Percentiles rank a stretch among this genome's conserved stretches.
phyloP scores from a whole-genome alignment of 108 stramenopile genomes.

The Pseudonitzschia delicatissima region DNA sequence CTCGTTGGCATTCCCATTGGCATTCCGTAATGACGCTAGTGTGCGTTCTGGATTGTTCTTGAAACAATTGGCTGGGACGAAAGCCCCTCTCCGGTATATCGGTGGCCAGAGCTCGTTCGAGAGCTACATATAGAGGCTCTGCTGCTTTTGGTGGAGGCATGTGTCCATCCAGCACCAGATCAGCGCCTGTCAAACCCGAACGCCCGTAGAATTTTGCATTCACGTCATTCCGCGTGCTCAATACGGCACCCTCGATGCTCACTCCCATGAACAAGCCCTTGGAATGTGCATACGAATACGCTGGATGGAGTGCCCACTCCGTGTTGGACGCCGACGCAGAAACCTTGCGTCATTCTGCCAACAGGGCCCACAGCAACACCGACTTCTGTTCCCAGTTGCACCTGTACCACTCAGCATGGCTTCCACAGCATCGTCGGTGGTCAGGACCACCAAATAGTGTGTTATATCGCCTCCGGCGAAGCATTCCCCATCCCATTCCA shows the following conservation, averaged over 20 bases:
- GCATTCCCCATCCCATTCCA: conserved; percentile 72
- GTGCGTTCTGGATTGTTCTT: conserved; percentile 22
- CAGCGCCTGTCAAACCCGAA: conserved; percentile 18
- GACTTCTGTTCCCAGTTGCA: conserved; percentile 83
- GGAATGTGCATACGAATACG: conserved; percentile 83
- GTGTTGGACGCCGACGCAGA: conserved; percentile 28
- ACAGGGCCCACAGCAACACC: conserved; percentile 83
- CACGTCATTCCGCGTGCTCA: conserved; percentile 67
- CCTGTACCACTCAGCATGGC: conserved; percentile 47
- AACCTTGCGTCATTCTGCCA: conserved; percentile 60
- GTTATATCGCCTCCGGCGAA: conserved; percentile 81
- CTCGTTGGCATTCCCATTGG: too few relatives aligned
- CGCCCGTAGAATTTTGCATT: conserved; percentile 88
- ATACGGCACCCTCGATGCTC: conserved; percentile 71
- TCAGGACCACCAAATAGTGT: conserved; percentile 78
- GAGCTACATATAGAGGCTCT: conserved; percentile 64
- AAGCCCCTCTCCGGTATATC: conserved; percentile 40
- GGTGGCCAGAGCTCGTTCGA: conserved; percentile 41
- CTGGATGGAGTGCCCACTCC: conserved; percentile 62
- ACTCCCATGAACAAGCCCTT: conserved; percentile 85
- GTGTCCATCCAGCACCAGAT: conserved; percentile 12
- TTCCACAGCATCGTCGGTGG: conserved; percentile 69
- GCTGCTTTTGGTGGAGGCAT: conserved; percentile 70
- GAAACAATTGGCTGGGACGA: conserved; percentile 40
- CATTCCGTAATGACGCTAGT: too few relatives aligned